These are phyloP conservation scores for Desmodesmus armatus DNA, from an alignment of 139 green algal genomes.

Conservation along the genomic window DNA sequence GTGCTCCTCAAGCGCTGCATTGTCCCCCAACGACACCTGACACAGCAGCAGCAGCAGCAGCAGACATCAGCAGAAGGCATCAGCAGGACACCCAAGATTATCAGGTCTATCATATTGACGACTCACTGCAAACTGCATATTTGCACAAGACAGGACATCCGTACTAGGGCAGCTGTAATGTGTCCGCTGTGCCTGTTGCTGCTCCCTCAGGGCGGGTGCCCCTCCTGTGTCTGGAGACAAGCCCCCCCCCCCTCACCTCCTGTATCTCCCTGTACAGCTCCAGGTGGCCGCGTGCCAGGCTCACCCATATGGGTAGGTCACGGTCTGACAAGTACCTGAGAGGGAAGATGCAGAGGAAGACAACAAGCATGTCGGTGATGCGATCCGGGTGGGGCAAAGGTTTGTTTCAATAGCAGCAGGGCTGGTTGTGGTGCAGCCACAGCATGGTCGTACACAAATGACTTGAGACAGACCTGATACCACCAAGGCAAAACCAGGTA, in stretches of 20 bases:
- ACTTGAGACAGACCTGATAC: too few species aligned
- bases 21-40: slow-evolving; percentile 77
- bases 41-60: background rate
- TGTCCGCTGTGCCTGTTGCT: too few species aligned
- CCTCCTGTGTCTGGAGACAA: too few species aligned
- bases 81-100: background rate
- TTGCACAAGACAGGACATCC: background rate
- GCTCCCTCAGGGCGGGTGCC: too few species aligned
- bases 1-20: slow-evolving; percentile 62
- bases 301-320: slow-evolving; percentile 29
- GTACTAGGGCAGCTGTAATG: too few species aligned
- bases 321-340: slow-evolving; percentile 19
- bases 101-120: background rate
- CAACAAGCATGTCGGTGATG: background rate
- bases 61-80: background rate
- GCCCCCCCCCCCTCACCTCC: slow-evolving; percentile 7
- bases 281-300: slow-evolving; percentile 22
- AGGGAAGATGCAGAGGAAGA: background rate
- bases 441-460: too few species aligned
- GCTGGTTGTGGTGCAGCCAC: too few species aligned
- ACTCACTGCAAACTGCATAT: background rate
- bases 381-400: background rate
- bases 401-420: background rate
- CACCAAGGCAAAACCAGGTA: too few species aligned
- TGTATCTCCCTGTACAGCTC: slow-evolving; percentile 36